Evolutionary conservation across 1,139 yeast species (phyloP).

Genomic region (Candida albicans): DNA sequence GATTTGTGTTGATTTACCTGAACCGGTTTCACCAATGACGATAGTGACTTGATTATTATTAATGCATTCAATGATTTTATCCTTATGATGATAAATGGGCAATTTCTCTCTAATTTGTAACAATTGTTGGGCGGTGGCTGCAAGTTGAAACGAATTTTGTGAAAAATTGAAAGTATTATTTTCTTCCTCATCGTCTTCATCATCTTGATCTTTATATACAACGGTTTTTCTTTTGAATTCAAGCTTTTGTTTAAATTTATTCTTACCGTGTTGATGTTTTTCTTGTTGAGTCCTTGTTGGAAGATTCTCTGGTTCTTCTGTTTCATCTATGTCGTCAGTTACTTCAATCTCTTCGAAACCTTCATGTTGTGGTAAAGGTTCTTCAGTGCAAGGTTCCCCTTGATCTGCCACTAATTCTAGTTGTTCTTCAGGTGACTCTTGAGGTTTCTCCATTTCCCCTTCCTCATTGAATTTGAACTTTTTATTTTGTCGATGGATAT

Average conservation of each 20-base stretch:
- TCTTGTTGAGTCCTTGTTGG: neutral
- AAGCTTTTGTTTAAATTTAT: conserved; percentile 4
- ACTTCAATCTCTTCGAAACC: conserved; percentile 14
- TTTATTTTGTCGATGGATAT: conserved; percentile 18
- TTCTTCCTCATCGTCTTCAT: conserved; percentile 31
- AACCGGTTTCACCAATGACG: conserved; percentile 96
- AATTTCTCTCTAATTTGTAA: conserved; percentile 54
- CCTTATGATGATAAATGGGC: conserved; percentile 77
- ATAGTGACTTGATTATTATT: conserved; percentile 61
- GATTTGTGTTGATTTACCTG: conserved; percentile 91
- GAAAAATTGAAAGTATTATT: conserved; percentile 7
- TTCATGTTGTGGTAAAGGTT: neutral
- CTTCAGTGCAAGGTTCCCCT: neutral
- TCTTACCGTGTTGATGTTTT: conserved; percentile 3
- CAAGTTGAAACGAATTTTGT: conserved; percentile 21
- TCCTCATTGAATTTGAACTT: conserved; percentile 31
- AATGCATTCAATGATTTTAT: conserved; percentile 59
- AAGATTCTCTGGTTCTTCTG: neutral
- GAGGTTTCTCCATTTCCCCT: conserved; percentile 9
- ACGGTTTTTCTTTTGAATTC: conserved; percentile 12
- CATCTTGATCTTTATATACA: conserved; percentile 22
- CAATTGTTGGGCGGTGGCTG: conserved; percentile 47
- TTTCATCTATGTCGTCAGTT: conserved; percentile 2
- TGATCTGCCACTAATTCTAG: neutral
- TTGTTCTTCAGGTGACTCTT: neutral